Evolutionary conservation across 371 early-diverging fungal genomes (phyloP).

Genomic region (Lichtheimia ramosa): DNA sequence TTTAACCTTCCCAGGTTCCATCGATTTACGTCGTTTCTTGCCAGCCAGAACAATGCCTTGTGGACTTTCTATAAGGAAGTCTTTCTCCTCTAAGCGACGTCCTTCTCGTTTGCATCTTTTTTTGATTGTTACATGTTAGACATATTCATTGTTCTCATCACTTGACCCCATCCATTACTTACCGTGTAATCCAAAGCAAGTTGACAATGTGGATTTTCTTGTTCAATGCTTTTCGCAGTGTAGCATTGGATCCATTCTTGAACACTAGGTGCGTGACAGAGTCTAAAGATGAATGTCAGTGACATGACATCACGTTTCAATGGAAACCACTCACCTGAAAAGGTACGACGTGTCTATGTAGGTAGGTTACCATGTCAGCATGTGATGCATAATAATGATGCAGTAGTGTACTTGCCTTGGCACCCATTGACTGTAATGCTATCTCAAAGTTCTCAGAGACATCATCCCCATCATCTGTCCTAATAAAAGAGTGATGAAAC

Average conservation of each 20-base stretch:
- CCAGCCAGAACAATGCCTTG: conserved; percentile 25
- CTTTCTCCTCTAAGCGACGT: conserved; percentile 31
- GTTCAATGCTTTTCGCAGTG: conserved; percentile 35
- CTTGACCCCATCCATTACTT: neutral
- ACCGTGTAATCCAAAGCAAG: conserved; percentile 41
- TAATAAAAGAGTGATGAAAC: conserved; percentile 5
- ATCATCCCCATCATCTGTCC: conserved; percentile 53
- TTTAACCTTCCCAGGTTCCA: conserved; percentile 46
- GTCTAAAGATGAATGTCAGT: conserved; percentile 20
- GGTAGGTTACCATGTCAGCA: neutral
- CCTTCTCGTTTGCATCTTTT: conserved; percentile 38
- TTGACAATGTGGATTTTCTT: conserved; percentile 36
- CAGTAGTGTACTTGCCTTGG: conserved; percentile 23
- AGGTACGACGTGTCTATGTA: conserved; percentile 26
- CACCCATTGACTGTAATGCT: conserved; percentile 47
- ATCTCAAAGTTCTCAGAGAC: conserved; percentile 46
- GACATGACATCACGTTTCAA: neutral
- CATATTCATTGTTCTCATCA: neutral
- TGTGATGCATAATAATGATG: neutral
- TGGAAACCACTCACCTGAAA: conserved; percentile 20
- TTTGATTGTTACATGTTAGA: neutral
- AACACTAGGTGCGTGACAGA: conserved; percentile 46
- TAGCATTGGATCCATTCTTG: conserved; percentile 48
- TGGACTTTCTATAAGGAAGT: conserved; percentile 36
- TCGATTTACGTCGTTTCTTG: conserved; percentile 40